Evolutionary conservation across 768 basidiomycete species (phyloP).

Genomic region (Podaxis mareebaensis): DNA sequence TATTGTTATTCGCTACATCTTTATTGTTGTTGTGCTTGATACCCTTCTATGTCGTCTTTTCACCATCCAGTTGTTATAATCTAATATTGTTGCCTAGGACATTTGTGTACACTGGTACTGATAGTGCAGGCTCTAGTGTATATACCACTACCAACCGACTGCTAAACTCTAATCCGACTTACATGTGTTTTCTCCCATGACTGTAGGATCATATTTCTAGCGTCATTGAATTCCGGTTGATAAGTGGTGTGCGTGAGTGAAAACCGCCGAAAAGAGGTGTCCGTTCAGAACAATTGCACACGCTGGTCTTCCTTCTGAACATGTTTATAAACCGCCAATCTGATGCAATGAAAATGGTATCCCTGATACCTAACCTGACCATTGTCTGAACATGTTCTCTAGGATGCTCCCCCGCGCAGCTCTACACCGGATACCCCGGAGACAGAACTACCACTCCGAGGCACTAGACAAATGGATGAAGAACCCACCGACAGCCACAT

Average conservation of each 20-base stretch:
- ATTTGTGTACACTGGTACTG: conserved; percentile 9
- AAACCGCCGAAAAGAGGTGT: conserved; percentile 2
- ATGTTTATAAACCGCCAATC: conserved; percentile 13
- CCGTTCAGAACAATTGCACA: not conserved
- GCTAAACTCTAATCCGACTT: conserved; percentile 8
- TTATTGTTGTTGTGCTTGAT: conserved; percentile 11
- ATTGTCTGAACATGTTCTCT: not conserved
- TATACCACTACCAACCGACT: conserved; percentile 1
- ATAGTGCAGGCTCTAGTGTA: conserved; percentile 6
- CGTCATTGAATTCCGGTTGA: not conserved
- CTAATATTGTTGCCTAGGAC: conserved; percentile 1
- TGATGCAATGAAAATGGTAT: not conserved
- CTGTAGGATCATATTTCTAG: conserved; percentile 1
- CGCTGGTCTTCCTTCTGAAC: conserved; percentile 2
- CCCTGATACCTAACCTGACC: not conserved
- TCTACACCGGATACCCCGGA: not conserved
- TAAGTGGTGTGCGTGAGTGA: not conserved
- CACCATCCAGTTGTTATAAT: not conserved
- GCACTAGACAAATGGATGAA: conserved; percentile 56
- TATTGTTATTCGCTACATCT: conserved; percentile 13
- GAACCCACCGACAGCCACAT: conserved; percentile 43
- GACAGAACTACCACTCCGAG: conserved; percentile 2
- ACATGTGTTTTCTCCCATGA: conserved; percentile 2
- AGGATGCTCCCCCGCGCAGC: not conserved
- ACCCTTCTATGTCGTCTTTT: not conserved